A percentile compares a stretch with the other conserved stretches of the same genome.
Evolutionary conservation across 257 asterid species (phyloP).

Genomic region (Mitragyna speciosa): DNA sequence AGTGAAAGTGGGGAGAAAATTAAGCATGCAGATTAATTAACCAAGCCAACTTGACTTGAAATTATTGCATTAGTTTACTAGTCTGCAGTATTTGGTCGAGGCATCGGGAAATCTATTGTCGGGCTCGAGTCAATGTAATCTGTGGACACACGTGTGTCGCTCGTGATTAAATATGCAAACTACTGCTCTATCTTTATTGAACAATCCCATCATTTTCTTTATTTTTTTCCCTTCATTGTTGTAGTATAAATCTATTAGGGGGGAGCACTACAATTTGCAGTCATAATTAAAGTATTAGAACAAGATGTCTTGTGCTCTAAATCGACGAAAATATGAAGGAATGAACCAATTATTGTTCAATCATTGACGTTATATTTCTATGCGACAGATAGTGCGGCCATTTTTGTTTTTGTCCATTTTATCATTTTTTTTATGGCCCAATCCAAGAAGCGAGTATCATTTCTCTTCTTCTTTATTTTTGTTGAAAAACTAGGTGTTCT

Average conservation of each 20-base stretch:
- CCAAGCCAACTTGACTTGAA: no score
- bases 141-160: constrained; percentile 23
- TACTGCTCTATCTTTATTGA: background rate
- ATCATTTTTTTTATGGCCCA: no score
- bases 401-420: background rate
- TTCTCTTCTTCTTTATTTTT: no score
- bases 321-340: background rate
- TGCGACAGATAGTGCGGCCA: background rate
- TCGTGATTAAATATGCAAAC: constrained; percentile 10
- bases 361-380: background rate
- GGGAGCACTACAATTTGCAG: background rate
- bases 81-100: background rate
- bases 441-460: no score
- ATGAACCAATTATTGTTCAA: background rate
- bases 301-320: background rate
- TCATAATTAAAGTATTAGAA: background rate
- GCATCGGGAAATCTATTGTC: constrained; percentile 30
- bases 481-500: no score
- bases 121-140: constrained; percentile 17
- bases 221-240: background rate
- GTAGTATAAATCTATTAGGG: background rate
- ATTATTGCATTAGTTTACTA: no score
- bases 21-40: background rate
- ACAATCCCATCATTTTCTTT: background rate
- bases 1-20: constrained; percentile 2